A percentile compares a stretch with the other conserved stretches of the same genome.
phyloP scores from a whole-genome alignment of 257 asterid species.

The Nicotiana tabacum region DNA sequence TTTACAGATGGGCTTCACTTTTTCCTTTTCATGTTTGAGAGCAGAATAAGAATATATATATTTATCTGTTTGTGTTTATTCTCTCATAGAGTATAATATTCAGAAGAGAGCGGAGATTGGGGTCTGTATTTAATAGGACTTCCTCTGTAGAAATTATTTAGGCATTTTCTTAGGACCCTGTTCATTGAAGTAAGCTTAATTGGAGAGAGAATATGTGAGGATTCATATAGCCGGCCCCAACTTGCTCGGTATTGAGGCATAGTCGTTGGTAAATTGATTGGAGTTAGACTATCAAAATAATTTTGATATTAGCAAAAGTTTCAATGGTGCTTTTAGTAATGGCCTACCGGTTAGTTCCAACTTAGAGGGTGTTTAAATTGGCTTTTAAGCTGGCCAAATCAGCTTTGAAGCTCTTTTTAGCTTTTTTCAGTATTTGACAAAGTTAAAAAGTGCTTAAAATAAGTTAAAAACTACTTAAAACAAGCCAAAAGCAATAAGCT shows the following conservation, averaged over 20 bases:
- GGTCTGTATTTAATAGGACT: neutral
- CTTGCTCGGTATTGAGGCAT: neutral
- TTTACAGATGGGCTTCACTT: neutral
- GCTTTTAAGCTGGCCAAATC: too few relatives aligned
- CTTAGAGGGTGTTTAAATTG: neutral
- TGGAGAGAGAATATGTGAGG: neutral
- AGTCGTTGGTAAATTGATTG: neutral
- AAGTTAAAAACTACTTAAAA: too few relatives aligned
- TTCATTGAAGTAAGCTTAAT: neutral
- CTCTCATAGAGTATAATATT: neutral
- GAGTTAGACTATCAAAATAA: neutral
- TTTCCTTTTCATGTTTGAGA: neutral
- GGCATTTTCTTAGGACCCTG: neutral
- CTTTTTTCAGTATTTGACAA: too few relatives aligned
- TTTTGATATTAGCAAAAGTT: neutral
- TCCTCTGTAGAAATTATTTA: neutral
- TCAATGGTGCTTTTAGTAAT: neutral
- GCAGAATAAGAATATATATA: neutral
- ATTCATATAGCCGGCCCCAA: neutral
- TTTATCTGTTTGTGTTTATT: neutral
- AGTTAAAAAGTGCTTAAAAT: too few relatives aligned
- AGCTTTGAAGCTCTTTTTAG: too few relatives aligned
- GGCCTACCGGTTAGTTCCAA: neutral
- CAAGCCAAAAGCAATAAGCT: too few relatives aligned
- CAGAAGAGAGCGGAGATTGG: neutral